Percentiles rank a stretch among this genome's conserved stretches.
Conservation (phyloP, 495 filamentous ascomycete species). For the Penicillium angulare region DNA sequence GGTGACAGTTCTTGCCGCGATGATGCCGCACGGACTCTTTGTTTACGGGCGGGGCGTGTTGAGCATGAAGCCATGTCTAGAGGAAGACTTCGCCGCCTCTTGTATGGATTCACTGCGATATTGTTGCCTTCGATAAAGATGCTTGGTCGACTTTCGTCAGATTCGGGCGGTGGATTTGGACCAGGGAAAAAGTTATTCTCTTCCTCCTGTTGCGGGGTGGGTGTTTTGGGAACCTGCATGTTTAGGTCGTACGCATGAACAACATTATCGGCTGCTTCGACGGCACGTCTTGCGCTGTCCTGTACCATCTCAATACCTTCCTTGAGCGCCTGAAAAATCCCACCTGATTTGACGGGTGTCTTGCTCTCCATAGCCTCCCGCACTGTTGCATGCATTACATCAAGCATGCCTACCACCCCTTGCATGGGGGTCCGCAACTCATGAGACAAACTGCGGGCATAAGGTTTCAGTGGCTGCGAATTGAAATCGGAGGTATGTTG, state of each 20-base stretch:
- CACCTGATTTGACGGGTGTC: constrained; percentile 46
- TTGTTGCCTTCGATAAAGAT: constrained; percentile 46
- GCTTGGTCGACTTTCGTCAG: constrained; percentile 34
- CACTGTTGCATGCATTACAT: constrained; percentile 80
- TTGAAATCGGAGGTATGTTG: constrained; percentile 34
- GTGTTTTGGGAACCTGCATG: constrained; percentile 70
- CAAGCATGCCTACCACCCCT: constrained; percentile 80
- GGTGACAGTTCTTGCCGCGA: constrained; percentile 45
- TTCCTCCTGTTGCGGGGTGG: constrained; percentile 39
- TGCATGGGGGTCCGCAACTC: constrained; percentile 84
- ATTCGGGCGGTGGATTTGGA: constrained; percentile 12
- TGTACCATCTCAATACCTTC: constrained; percentile 77
- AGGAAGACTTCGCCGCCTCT: constrained; percentile 49
- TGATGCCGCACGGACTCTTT: constrained; percentile 35
- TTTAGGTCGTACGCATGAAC: constrained; percentile 86
- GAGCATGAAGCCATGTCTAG: constrained; percentile 30
- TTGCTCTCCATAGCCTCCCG: constrained; percentile 64
- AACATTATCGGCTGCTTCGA: constrained; percentile 82
- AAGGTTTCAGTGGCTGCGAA: constrained; percentile 71
- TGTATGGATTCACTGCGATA: constrained; percentile 47
- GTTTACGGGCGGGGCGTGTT: constrained; percentile 27
- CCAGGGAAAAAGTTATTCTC: constrained; percentile 33
- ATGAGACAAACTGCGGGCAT: constrained; percentile 75
- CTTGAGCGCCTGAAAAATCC: constrained; percentile 62
- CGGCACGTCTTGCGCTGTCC: constrained; percentile 74